These are phyloP conservation scores for Elaeis guineensis DNA, from an alignment of 176 grass and related monocot species.

Conservation along the genomic window DNA sequence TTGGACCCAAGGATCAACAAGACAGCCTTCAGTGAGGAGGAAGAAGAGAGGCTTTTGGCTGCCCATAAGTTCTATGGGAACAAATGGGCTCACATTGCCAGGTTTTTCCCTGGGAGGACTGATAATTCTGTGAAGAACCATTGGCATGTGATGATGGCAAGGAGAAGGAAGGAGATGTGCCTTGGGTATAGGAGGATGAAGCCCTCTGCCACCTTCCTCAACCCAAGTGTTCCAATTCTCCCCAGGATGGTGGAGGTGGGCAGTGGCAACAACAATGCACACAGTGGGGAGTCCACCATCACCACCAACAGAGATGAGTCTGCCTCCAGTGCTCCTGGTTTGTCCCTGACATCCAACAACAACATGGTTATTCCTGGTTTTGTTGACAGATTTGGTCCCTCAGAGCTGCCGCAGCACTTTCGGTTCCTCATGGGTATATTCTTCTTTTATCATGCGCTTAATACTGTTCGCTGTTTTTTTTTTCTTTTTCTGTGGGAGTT, in stretches of 20 bases:
- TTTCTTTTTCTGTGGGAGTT: too few species aligned
- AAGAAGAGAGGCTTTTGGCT: slow-evolving; percentile 13
- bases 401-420: neutral
- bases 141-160: slow-evolving; percentile 25
- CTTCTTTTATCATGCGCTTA: too few species aligned
- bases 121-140: slow-evolving; percentile 28
- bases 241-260: neutral
- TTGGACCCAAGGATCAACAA: slow-evolving; percentile 20
- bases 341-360: neutral
- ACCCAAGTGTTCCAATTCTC: neutral
- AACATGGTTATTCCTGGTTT: neutral
- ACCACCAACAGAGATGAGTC: neutral
- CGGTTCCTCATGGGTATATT: slow-evolving; percentile 10
- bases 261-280: neutral
- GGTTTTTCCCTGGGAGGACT: slow-evolving; percentile 17
- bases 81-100: slow-evolving; percentile 19
- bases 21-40: slow-evolving; percentile 8
- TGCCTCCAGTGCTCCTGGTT: neutral
- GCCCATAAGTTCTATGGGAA: slow-evolving; percentile 10
- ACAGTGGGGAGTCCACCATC: slow-evolving; percentile 16
- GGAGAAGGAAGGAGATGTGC: slow-evolving; percentile 5
- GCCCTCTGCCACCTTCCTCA: neutral
- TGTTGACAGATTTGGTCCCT: neutral
- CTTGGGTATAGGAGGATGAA: slow-evolving; percentile 4
- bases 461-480: neutral